A percentile compares a stretch with the other conserved stretches of the same genome.
These are phyloP conservation scores for Aspergillus sp. DNA, from an alignment of 2,329 filamentous ascomycete genomes.

Conservation along the genomic window DNA sequence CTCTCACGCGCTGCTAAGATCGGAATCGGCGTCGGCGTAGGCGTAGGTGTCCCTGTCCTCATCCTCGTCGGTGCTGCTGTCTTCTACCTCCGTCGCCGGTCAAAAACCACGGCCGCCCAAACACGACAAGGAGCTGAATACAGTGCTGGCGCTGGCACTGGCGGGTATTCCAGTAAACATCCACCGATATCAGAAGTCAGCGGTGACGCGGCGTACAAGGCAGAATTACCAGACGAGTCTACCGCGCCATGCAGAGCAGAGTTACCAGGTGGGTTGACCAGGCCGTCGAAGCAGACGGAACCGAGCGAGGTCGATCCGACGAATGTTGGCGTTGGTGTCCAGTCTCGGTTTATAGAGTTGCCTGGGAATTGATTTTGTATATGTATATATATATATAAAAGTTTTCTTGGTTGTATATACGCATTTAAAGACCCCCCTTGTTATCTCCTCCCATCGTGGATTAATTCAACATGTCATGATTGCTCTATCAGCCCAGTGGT, in stretches of 20 bases:
- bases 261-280: not conserved
- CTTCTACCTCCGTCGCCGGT: conserved; percentile 8
- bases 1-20: conserved; percentile 7
- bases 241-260: too few species aligned
- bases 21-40: conserved; percentile 12
- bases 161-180: not conserved
- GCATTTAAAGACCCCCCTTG: not conserved
- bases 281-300: not conserved
- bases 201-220: not conserved
- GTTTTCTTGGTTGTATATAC: not conserved
- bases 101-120: not conserved
- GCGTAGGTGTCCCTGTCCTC: conserved; percentile 6
- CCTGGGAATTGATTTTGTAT: not conserved
- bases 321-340: not conserved
- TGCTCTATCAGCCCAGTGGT: too few species aligned
- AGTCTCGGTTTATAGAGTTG: conserved; percentile 4
- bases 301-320: not conserved
- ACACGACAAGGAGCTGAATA: not conserved
- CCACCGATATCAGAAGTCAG: not conserved
- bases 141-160: not conserved
- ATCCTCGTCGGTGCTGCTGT: conserved; percentile 1
- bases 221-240: too few species aligned
- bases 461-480: too few species aligned
- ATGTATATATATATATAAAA: not conserved
- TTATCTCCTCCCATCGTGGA: too few species aligned